These are phyloP conservation scores for Phytophthora kernoviae DNA, from an alignment of 352 stramenopile species.

Conservation along the genomic window DNA sequence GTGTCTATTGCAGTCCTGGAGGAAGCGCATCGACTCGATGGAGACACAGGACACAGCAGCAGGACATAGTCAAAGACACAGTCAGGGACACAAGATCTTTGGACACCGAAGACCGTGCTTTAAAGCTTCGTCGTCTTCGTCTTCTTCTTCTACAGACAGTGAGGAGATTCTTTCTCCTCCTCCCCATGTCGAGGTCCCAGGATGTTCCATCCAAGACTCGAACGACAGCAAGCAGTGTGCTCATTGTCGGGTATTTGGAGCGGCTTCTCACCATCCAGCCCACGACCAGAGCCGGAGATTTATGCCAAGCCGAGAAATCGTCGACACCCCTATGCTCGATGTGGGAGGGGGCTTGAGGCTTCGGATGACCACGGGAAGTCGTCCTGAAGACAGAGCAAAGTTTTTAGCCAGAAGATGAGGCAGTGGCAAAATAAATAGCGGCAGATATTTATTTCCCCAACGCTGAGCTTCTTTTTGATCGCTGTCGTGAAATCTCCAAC, in stretches of 20 bases:
- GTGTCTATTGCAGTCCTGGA: conserved; percentile 36
- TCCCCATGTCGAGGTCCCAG: conserved; percentile 14
- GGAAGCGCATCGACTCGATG: conserved; percentile 39
- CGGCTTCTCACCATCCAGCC: conserved; percentile 19
- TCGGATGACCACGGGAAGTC: too few relatives aligned
- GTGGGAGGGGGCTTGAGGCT: not conserved
- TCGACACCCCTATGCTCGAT: conserved; percentile 21
- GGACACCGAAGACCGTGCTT: conserved; percentile 3
- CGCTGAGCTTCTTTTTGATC: too few relatives aligned
- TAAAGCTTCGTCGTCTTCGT: conserved; percentile 6
- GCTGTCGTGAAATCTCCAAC: too few relatives aligned
- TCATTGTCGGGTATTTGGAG: conserved; percentile 32
- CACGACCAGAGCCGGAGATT: conserved; percentile 28
- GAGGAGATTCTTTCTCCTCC: not conserved
- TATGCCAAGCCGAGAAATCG: conserved; percentile 30
- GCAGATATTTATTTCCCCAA: conserved; percentile 3
- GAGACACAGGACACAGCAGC: conserved; percentile 2
- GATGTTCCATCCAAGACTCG: conserved; percentile 32
- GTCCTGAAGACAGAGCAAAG: too few relatives aligned
- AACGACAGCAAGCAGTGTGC: conserved; percentile 32
- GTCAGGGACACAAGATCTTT: conserved; percentile 3
- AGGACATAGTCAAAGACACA: not conserved
- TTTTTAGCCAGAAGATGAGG: too few relatives aligned
- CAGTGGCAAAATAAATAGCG: conserved; percentile 4
- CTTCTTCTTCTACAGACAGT: conserved; percentile 1